Evolutionary conservation across 2,329 filamentous ascomycete species (phyloP).

Genomic region (Arthrobotrys iridis): DNA sequence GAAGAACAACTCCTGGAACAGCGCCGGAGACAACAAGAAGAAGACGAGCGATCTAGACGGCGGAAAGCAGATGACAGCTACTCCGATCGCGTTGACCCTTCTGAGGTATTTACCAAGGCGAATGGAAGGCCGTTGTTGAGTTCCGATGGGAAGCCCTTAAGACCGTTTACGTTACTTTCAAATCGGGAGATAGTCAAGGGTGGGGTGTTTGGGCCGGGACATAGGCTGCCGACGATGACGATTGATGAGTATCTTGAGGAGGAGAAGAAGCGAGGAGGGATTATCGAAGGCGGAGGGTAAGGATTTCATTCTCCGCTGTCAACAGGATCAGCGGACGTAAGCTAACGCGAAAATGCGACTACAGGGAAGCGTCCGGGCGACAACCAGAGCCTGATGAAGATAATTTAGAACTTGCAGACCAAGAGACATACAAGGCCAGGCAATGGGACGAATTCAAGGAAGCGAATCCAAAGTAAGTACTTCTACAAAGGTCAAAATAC

Average conservation of each 20-base stretch:
- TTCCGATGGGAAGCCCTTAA: constrained; percentile 81
- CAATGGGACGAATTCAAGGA: constrained; percentile 96
- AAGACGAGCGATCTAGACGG: constrained; percentile 66
- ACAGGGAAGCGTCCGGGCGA: constrained; percentile 63
- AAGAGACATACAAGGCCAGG: constrained; percentile 89
- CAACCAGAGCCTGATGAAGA: constrained; percentile 85
- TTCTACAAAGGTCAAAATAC: neutral
- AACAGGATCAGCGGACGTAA: neutral
- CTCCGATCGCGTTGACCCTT: constrained; percentile 77
- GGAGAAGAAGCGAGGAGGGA: constrained; percentile 82
- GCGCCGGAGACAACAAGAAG: constrained; percentile 60
- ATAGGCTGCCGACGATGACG: constrained; percentile 95
- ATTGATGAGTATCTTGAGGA: constrained; percentile 98
- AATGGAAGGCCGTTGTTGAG: constrained; percentile 78
- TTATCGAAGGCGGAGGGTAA: constrained; percentile 89
- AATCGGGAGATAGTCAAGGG: constrained; percentile 78
- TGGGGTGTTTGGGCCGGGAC: constrained; percentile 87
- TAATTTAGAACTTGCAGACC: constrained; percentile 84
- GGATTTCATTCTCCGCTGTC: constrained; percentile 64
- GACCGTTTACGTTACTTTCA: constrained; percentile 87
- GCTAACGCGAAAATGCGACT: neutral
- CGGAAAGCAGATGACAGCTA: constrained; percentile 66
- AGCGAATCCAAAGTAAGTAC: constrained; percentile 75
- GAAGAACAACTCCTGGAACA: constrained; percentile 61
- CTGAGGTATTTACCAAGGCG: constrained; percentile 63